These are phyloP conservation scores for Botryotinia narcissicola DNA, from an alignment of 2,329 filamentous ascomycete genomes.

Conservation along the genomic window DNA sequence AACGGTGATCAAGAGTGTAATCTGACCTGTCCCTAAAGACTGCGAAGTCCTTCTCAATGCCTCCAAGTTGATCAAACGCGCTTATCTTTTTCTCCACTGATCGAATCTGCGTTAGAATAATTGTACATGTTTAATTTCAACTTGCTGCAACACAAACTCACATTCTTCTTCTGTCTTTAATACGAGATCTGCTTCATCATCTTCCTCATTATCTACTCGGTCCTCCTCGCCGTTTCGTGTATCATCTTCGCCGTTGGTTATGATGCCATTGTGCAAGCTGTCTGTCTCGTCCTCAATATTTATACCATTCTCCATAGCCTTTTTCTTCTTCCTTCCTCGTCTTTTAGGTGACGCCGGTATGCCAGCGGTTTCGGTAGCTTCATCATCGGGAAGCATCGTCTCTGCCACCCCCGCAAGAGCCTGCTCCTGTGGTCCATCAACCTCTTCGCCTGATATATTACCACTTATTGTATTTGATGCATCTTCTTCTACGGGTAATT, in stretches of 20 bases:
- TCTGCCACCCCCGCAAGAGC: slow-evolving; percentile 42
- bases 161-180: slow-evolving; percentile 64
- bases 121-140: not conserved
- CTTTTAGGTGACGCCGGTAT: slow-evolving; percentile 37
- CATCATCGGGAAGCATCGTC: slow-evolving; percentile 44
- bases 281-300: slow-evolving; percentile 31
- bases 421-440: slow-evolving; percentile 51
- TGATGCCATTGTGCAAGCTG: slow-evolving; percentile 24
- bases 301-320: slow-evolving; percentile 31
- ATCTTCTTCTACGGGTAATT: slow-evolving; percentile 44
- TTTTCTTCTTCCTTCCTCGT: slow-evolving; percentile 40
- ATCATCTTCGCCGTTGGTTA: slow-evolving; percentile 34
- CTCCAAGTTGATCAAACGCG: slow-evolving; percentile 74
- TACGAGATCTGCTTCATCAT: slow-evolving; percentile 54
- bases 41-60: slow-evolving; percentile 85
- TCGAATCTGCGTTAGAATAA: slow-evolving; percentile 28
- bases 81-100: slow-evolving; percentile 74
- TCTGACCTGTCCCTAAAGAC: slow-evolving; percentile 73
- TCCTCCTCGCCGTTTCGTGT: slow-evolving; percentile 50
- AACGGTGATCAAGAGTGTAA: slow-evolving; percentile 33
- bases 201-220: slow-evolving; percentile 52
- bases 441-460: slow-evolving; percentile 39
- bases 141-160: slow-evolving; percentile 41
- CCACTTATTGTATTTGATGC: slow-evolving; percentile 36
- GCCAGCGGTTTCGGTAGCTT: slow-evolving; percentile 34